Conservation (phyloP, 1,284 basidiomycete genomes). For the Trichosporon sp. region DNA sequence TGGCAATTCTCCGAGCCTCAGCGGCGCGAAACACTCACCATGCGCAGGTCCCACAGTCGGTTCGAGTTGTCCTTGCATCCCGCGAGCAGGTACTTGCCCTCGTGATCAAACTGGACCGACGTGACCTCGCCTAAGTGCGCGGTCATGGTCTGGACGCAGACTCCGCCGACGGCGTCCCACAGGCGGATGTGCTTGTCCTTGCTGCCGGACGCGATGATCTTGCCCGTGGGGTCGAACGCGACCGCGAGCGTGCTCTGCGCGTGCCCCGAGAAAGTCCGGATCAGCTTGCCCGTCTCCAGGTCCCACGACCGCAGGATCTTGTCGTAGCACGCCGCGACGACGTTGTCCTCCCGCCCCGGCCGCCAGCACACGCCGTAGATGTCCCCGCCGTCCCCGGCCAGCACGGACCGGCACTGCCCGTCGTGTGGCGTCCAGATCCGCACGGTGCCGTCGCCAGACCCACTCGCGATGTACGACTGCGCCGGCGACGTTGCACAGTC, state of each 20-base stretch:
- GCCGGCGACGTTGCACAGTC: slow-evolving; percentile 38
- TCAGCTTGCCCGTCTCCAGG: slow-evolving; percentile 47
- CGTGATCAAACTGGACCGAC: slow-evolving; percentile 51
- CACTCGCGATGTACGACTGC: slow-evolving; percentile 42
- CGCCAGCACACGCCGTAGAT: slow-evolving; percentile 52
- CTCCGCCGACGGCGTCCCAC: slow-evolving; percentile 54
- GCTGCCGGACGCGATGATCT: slow-evolving; percentile 51
- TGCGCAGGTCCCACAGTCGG: slow-evolving; percentile 48
- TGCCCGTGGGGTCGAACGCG: slow-evolving; percentile 51
- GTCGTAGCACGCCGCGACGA: slow-evolving; percentile 53
- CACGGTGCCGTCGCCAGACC: slow-evolving; percentile 51
- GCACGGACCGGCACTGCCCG: slow-evolving; percentile 24
- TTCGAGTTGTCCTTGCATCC: slow-evolving; percentile 54
- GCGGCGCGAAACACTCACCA: slow-evolving; percentile 33
- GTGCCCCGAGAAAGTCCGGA: slow-evolving; percentile 54
- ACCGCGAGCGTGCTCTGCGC: slow-evolving; percentile 50
- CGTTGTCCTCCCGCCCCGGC: slow-evolving; percentile 42
- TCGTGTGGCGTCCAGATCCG: slow-evolving; percentile 49
- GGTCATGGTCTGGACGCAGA: slow-evolving; percentile 50
- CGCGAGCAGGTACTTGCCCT: slow-evolving; percentile 51
- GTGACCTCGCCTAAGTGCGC: slow-evolving; percentile 54
- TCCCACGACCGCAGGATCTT: slow-evolving; percentile 53
- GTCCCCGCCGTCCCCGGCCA: slow-evolving; percentile 49
- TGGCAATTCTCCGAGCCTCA: background rate
- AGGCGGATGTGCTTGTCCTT: slow-evolving; percentile 53